Base-by-base conservation (phyloP, 2,329 filamentous ascomycete genomes). In the Pestalotiopsis sp. region DNA sequence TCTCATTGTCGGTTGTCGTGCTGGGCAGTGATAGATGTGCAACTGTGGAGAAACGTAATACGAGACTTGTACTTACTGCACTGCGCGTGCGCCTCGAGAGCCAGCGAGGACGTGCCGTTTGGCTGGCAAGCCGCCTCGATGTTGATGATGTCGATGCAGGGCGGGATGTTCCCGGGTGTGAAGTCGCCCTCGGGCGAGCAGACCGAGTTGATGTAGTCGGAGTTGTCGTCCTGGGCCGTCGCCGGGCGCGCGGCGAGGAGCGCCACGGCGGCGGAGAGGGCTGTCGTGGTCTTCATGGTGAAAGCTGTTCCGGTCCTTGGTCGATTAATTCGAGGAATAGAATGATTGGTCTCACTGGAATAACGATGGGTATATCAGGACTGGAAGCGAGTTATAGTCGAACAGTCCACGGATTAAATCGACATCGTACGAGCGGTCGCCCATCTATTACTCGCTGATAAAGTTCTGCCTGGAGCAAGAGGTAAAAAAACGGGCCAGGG, bases 101-200 rank as follows among this genome's bases (percentile, higher is more conserved):
- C 75, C 20, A 76, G 72, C 4, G 77, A 45, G 2, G 77, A 72
- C 2, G 74, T 77, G 60, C 76, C 75, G 62, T 77, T 78, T 68
- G 77, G 74, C 39, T 67, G 66, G 72, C 79, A 81, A n/a, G 71
- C 68, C 0, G 68, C 63, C 69, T 78, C 77, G 64, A 80, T 78
- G 66, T 68, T 73, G 64, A 68, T 68, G 64, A 79, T 75, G 49
- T 75, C 71, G 62, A 77, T 68, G 68, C 79, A 80, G 17, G 77
- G 79, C 17, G 76, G 74, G 17, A 73, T 59, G 11, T 59, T 25
- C 20, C 25, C 49, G 7, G 59, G 14, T 2, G 49, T 52, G 27
- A 59, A 63, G 20, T 20, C 49, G 13, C 49, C 65, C 25, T 56
- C 25, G 58, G 69, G 69, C 23, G 56, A 56, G 67, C 67, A 70